These are phyloP conservation scores for Metschnikowia matae DNA, from an alignment of 805 yeast genomes.

Conservation along the genomic window DNA sequence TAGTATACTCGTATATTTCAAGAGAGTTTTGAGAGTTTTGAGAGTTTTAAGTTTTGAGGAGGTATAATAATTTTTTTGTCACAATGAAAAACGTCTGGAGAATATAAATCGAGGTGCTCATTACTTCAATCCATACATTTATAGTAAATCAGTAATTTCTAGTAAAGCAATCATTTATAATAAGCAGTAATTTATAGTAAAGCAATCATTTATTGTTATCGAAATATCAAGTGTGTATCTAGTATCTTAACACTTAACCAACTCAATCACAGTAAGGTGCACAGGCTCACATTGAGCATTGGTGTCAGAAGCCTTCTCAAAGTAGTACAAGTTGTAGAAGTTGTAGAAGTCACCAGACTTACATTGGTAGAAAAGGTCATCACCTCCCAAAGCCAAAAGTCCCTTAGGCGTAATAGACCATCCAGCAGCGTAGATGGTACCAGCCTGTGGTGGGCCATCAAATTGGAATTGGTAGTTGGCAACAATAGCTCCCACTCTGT, in stretches of 20 bases:
- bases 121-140: too few relatives aligned
- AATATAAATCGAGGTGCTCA: too few relatives aligned
- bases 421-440: conserved; percentile 28
- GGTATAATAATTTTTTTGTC: too few relatives aligned
- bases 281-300: conserved; percentile 57
- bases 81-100: too few relatives aligned
- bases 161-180: too few relatives aligned
- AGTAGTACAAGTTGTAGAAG: conserved; percentile 74
- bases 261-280: conserved; percentile 54
- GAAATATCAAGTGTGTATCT: too few relatives aligned
- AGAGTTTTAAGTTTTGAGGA: too few relatives aligned
- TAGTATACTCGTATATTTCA: too few relatives aligned
- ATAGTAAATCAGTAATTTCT: too few relatives aligned
- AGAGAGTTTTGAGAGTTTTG: too few relatives aligned
- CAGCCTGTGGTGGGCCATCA: conserved; percentile 75
- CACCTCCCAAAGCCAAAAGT: conserved; percentile 61
- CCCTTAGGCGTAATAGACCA: conserved; percentile 48
- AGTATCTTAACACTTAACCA: conserved; percentile 57
- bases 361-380: conserved; percentile 67
- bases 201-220: too few relatives aligned
- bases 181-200: neutral
- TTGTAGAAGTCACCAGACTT: conserved; percentile 70
- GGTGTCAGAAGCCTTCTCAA: conserved; percentile 42
- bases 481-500: conserved; percentile 75
- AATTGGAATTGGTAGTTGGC: conserved; percentile 80